Percentiles rank a stretch among this genome's conserved stretches.
These are phyloP conservation scores for Chytridiales sp. DNA, from an alignment of 371 early-diverging fungal species.

Conservation along the genomic window DNA sequence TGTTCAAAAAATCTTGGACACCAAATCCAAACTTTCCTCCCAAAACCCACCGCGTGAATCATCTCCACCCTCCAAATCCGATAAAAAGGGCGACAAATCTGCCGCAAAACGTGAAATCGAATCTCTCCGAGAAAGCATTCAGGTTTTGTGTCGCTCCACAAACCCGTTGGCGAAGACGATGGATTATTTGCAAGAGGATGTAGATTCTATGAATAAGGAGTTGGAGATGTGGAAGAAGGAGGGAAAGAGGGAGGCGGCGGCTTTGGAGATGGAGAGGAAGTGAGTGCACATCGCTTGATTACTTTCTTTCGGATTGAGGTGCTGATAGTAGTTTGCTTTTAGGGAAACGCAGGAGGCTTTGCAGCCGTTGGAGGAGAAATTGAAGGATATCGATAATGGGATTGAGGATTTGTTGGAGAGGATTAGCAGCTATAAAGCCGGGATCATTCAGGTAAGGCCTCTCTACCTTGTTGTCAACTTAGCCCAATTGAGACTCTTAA, in stretches of 20 bases:
- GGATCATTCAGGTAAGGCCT: conserved; percentile 34
- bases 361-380: conserved; percentile 34
- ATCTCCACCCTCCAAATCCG: background rate
- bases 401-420: conserved; percentile 47
- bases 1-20: conserved; percentile 49
- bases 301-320: background rate
- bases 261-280: conserved; percentile 33
- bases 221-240: conserved; percentile 47
- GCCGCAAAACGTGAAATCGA: conserved; percentile 39
- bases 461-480: background rate
- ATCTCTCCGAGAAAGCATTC: conserved; percentile 43
- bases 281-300: conserved; percentile 3
- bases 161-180: conserved; percentile 54
- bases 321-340: background rate
- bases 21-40: conserved; percentile 39
- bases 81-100: conserved; percentile 22
- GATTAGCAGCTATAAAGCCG: conserved; percentile 39
- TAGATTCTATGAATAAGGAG: conserved; percentile 55
- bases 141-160: conserved; percentile 44
- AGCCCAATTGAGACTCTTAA: conserved; percentile 1
- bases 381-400: conserved; percentile 38
- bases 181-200: conserved; percentile 58
- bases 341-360: conserved; percentile 35
- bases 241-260: conserved; percentile 25
- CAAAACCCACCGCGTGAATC: background rate